Conservation (phyloP, 108 stramenopile genomes). For the Skeletonema tropicum region DNA sequence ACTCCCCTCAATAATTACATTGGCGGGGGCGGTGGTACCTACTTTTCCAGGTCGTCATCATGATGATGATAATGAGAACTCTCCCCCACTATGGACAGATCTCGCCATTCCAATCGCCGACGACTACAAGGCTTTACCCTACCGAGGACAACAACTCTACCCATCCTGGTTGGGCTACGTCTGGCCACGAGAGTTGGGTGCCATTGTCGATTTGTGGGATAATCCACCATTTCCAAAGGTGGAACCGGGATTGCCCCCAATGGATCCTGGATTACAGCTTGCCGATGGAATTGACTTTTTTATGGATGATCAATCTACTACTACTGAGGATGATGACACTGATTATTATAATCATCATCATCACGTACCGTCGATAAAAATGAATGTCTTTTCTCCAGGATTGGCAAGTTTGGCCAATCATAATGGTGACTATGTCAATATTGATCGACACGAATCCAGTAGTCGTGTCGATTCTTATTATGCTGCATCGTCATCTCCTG, state of each 20-base stretch:
- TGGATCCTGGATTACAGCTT: constrained; percentile 30
- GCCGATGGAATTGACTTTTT: constrained; percentile 38
- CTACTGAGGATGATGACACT: not conserved
- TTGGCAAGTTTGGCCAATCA: constrained; percentile 50
- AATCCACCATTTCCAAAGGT: constrained; percentile 20
- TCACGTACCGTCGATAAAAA: not conserved
- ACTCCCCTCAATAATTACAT: constrained; percentile 24
- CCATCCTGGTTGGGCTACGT: constrained; percentile 56
- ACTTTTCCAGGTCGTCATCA: constrained; percentile 36
- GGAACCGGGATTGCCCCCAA: constrained; percentile 9
- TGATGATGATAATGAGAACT: not conserved
- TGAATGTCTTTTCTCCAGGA: constrained; percentile 47
- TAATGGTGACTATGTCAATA: constrained; percentile 31
- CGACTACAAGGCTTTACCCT: constrained; percentile 52
- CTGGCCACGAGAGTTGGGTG: constrained; percentile 29
- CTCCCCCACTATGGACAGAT: constrained; percentile 43
- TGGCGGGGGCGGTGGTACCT: constrained; percentile 14
- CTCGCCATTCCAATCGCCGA: constrained; percentile 56
- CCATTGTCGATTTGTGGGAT: constrained; percentile 8
- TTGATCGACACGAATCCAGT: constrained; percentile 22
- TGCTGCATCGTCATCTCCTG: no score
- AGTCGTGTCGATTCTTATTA: constrained; percentile 23
- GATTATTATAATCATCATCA: no score
- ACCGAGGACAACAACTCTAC: constrained; percentile 52
- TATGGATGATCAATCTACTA: constrained; percentile 31